Conservation (phyloP, 2,329 filamentous ascomycete genomes). For the Penicillium carneum region DNA sequence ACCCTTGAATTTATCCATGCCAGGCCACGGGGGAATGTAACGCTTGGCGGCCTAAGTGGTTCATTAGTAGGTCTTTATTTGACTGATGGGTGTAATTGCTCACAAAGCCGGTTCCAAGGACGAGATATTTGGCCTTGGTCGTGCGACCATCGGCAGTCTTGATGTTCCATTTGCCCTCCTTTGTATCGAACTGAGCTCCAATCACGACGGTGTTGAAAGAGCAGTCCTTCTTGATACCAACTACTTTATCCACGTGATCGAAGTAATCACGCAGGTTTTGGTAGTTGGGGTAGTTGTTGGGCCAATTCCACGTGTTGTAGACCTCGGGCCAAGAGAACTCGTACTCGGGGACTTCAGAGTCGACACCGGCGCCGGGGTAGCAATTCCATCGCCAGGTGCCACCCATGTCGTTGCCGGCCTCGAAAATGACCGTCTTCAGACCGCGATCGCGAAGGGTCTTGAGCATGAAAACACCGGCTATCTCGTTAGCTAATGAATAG, state of each 20-base stretch:
- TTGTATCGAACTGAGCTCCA: conserved; percentile 52
- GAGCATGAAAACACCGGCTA: conserved; percentile 24
- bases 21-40: conserved; percentile 52
- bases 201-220: conserved; percentile 56
- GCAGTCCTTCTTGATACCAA: conserved; percentile 55
- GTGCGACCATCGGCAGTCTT: conserved; percentile 51
- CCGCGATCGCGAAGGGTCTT: conserved; percentile 42
- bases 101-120: conserved; percentile 57
- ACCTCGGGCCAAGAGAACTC: conserved; percentile 61
- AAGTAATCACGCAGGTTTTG: conserved; percentile 58
- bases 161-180: conserved; percentile 54
- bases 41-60: conserved; percentile 46
- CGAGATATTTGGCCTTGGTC: conserved; percentile 54
- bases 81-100: neutral
- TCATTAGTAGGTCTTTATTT: neutral
- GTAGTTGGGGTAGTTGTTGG: conserved; percentile 39
- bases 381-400: conserved; percentile 66
- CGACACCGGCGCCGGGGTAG: conserved; percentile 63
- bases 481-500: conserved; percentile 69
- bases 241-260: conserved; percentile 54
- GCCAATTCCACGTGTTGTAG: conserved; percentile 57
- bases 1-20: conserved; percentile 57
- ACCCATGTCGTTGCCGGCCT: conserved; percentile 60
- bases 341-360: conserved; percentile 63
- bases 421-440: conserved; percentile 59